Evolutionary conservation across 352 stramenopile species (phyloP).

Genomic region (Globisporangium nunn): DNA sequence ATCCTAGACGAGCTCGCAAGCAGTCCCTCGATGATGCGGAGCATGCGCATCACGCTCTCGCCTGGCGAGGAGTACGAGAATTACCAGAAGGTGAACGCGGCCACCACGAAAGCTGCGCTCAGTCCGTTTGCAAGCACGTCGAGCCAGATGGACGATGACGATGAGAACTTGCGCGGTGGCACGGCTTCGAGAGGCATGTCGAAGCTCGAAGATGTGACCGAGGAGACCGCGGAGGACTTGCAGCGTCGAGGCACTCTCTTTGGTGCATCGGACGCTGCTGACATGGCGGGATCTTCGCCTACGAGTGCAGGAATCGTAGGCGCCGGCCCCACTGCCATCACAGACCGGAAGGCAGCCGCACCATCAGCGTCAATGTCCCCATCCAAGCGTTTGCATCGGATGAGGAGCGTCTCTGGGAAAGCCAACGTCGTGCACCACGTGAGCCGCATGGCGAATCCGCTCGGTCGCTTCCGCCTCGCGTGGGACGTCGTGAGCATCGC

Average conservation of each 20-base stretch:
- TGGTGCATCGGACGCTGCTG: neutral
- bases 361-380: conserved; percentile 3
- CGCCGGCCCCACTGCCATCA: neutral
- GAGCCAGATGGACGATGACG: conserved; percentile 19
- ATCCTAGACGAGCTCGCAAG: conserved; percentile 16
- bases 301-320: neutral
- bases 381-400: conserved; percentile 17
- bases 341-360: neutral
- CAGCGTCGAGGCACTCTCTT: neutral
- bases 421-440: conserved; percentile 18
- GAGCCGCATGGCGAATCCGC: conserved; percentile 47
- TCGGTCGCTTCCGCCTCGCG: conserved; percentile 42
- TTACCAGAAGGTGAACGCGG: conserved; percentile 49
- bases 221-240: conserved; percentile 9
- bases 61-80: conserved; percentile 67
- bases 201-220: conserved; percentile 12
- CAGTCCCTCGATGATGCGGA: conserved; percentile 30
- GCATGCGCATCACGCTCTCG: conserved; percentile 59
- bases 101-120: conserved; percentile 15
- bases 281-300: neutral
- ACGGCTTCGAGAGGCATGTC: conserved; percentile 3
- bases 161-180: conserved; percentile 4
- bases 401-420: conserved; percentile 25
- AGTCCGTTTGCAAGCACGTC: conserved; percentile 16
- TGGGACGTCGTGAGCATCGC: conserved; percentile 64